phyloP scores from a whole-genome alignment of 345 rosid species.

The Camelina neglecta region DNA sequence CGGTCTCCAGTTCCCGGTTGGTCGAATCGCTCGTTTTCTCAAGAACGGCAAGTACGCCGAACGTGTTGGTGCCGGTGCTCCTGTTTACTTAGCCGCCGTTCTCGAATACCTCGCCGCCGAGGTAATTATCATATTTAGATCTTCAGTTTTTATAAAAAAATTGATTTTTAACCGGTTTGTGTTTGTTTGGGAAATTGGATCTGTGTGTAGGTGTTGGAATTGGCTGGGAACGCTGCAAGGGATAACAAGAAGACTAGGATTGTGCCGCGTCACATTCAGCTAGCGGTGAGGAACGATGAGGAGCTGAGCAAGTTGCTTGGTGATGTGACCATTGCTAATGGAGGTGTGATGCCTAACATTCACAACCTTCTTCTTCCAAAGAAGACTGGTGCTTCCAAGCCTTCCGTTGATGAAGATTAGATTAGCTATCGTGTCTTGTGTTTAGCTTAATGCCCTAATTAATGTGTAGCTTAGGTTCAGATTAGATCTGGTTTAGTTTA shows the following conservation, averaged over 20 bases:
- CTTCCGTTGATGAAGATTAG: constrained; percentile 65
- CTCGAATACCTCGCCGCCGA: constrained; percentile 98
- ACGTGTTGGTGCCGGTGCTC: constrained; percentile 96
- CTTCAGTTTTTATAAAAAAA: neutral
- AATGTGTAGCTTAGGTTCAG: constrained; percentile 5
- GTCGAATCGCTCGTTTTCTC: constrained; percentile 89
- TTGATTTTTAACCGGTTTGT: neutral
- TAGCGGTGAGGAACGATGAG: constrained; percentile 91
- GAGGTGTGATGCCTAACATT: constrained; percentile 97
- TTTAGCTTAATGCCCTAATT: neutral
- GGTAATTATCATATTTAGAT: constrained; percentile 42
- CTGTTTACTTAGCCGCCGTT: constrained; percentile 92
- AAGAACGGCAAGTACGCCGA: constrained; percentile 96
- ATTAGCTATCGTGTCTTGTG: neutral
- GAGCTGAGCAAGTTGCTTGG: constrained; percentile 92
- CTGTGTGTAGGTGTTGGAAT: constrained; percentile 68
- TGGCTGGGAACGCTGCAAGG: constrained; percentile 90
- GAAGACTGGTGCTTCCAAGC: constrained; percentile 66
- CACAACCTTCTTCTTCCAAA: constrained; percentile 91
- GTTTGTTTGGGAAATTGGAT: neutral
- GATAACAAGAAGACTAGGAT: constrained; percentile 92
- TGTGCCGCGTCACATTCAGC: constrained; percentile 89
- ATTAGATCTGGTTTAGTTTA: neutral
- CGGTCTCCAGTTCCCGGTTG: constrained; percentile 88
- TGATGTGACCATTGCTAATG: constrained; percentile 89